These are phyloP conservation scores for Saccharomycopsis amapae DNA, from an alignment of 805 yeast species.

Conservation along the genomic window DNA sequence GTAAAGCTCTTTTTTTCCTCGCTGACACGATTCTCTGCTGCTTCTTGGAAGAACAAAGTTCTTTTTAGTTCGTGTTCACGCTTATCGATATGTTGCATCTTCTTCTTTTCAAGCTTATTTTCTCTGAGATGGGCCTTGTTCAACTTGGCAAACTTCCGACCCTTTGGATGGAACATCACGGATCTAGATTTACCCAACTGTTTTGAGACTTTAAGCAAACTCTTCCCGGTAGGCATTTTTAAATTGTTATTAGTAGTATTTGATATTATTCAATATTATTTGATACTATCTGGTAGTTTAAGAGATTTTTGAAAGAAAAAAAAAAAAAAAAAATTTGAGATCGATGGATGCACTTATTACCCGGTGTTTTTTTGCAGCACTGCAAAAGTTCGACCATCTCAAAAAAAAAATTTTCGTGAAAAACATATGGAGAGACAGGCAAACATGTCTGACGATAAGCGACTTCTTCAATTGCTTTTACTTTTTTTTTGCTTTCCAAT, in stretches of 20 bases:
- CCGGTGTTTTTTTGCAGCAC: no score
- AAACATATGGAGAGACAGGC: no score
- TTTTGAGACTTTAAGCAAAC: constrained; percentile 58
- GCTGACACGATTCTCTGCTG: constrained; percentile 36
- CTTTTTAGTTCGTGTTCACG: constrained; percentile 55
- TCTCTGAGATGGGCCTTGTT: constrained; percentile 86
- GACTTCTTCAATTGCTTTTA: no score
- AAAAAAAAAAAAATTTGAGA: no score
- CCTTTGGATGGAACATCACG: constrained; percentile 67
- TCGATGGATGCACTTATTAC: no score
- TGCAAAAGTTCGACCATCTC: no score
- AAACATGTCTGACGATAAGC: no score
- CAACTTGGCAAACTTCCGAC: constrained; percentile 79
- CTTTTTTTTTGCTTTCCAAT: background rate
- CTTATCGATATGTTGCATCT: constrained; percentile 48
- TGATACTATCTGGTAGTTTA: no score
- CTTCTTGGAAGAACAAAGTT: constrained; percentile 50
- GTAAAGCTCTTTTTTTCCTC: constrained; percentile 39
- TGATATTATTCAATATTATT: no score
- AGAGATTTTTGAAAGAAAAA: no score
- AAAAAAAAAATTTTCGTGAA: no score
- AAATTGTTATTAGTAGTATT: no score
- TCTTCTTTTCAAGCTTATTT: constrained; percentile 54
- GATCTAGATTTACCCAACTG: constrained; percentile 47
- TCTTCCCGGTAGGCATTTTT: constrained; percentile 62